Conservation (phyloP, 768 basidiomycete species). For the Agaricus blazei region DNA sequence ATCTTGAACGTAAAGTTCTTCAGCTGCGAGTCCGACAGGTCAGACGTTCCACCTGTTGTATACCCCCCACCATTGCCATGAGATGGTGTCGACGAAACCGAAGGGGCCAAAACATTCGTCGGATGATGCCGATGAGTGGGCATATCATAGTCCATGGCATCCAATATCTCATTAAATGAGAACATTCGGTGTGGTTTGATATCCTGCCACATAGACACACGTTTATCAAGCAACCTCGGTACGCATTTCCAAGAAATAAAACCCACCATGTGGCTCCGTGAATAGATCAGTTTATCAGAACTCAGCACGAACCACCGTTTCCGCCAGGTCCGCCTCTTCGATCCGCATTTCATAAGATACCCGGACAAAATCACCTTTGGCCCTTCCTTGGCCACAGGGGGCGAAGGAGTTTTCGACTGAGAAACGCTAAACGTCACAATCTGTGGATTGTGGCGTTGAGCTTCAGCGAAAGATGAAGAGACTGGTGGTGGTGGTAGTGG, state of each 20-base stretch:
- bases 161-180: slow-evolving; percentile 78
- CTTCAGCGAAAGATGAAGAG: background rate
- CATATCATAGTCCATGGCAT: slow-evolving; percentile 85
- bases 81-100: slow-evolving; percentile 28
- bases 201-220: slow-evolving; percentile 48
- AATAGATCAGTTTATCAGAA: slow-evolving; percentile 82
- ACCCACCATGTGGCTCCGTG: slow-evolving; percentile 91
- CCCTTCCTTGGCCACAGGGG: slow-evolving; percentile 40
- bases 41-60: slow-evolving; percentile 23
- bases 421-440: slow-evolving; percentile 18
- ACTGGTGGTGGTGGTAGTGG: background rate
- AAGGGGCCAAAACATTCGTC: slow-evolving; percentile 21
- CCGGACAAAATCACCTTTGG: slow-evolving; percentile 82
- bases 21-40: slow-evolving; percentile 25
- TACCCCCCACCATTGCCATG: background rate
- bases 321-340: slow-evolving; percentile 90
- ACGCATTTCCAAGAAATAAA: background rate
- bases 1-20: slow-evolving; percentile 81
- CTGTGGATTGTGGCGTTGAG: background rate
- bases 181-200: slow-evolving; percentile 85
- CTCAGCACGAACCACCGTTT: slow-evolving; percentile 98
- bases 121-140: slow-evolving; percentile 47
- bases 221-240: too few relatives aligned
- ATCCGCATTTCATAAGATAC: slow-evolving; percentile 95
- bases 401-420: slow-evolving; percentile 19